Conservation (phyloP, 1,284 basidiomycete genomes). For the Microbotryomycetes sp. region DNA sequence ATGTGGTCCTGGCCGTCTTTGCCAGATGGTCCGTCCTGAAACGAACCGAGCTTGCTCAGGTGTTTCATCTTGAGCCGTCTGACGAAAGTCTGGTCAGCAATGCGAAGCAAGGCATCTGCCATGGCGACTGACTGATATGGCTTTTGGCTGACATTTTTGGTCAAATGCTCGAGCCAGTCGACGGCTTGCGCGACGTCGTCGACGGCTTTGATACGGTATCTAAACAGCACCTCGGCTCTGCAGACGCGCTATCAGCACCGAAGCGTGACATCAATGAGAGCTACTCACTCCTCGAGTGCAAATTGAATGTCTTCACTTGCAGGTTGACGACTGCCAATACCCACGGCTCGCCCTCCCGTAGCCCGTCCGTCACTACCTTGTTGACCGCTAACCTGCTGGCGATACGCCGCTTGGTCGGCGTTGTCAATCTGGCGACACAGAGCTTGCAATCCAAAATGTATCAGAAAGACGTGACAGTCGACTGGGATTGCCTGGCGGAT, state of each 20-base stretch:
- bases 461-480: slow-evolving; percentile 24
- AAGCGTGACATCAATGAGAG: neutral
- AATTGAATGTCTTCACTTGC: slow-evolving; percentile 17
- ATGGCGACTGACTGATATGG: slow-evolving; percentile 31
- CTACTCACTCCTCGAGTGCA: slow-evolving; percentile 17
- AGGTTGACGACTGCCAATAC: slow-evolving; percentile 19
- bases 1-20: slow-evolving; percentile 28
- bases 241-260: neutral
- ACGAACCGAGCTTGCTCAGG: slow-evolving; percentile 23
- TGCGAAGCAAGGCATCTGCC: neutral
- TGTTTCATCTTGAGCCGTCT: slow-evolving; percentile 30
- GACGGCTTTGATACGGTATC: slow-evolving; percentile 21
- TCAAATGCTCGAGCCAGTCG: slow-evolving; percentile 32
- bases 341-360: slow-evolving; percentile 2
- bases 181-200: slow-evolving; percentile 19
- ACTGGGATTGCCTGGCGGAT: slow-evolving; percentile 12
- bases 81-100: neutral
- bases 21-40: slow-evolving; percentile 20
- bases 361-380: neutral
- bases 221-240: slow-evolving; percentile 15
- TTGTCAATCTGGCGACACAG: slow-evolving; percentile 15
- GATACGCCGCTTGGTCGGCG: slow-evolving; percentile 13
- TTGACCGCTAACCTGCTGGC: neutral
- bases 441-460: slow-evolving; percentile 12
- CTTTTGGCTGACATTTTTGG: slow-evolving; percentile 29